Conservation (phyloP, 345 rosid genomes). For the Viola odorata region DNA sequence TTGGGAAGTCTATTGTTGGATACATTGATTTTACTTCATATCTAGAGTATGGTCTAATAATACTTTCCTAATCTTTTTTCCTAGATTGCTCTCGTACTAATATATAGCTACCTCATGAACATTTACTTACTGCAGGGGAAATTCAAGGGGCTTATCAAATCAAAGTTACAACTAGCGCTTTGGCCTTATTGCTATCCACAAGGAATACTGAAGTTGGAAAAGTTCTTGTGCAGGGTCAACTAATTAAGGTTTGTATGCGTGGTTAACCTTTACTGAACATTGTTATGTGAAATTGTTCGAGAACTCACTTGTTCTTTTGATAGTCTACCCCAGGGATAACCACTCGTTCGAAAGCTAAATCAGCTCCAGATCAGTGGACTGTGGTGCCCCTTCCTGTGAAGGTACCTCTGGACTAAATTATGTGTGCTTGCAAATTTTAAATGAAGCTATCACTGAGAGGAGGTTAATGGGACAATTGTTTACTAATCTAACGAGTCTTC, state of each 20-base stretch:
- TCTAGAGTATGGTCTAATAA: too few species aligned
- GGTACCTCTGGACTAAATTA: slow-evolving; percentile 36
- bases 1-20: too few species aligned
- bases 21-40: too few species aligned
- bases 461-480: not conserved
- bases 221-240: slow-evolving; percentile 69
- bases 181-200: slow-evolving; percentile 71
- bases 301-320: slow-evolving; percentile 12
- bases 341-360: slow-evolving; percentile 87
- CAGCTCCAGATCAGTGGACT: slow-evolving; percentile 85
- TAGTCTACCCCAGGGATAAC: slow-evolving; percentile 71
- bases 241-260: slow-evolving; percentile 48
- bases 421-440: slow-evolving; percentile 3
- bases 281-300: not conserved
- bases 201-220: slow-evolving; percentile 64
- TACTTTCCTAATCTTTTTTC: too few species aligned
- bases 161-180: slow-evolving; percentile 77
- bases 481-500: too few species aligned
- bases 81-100: too few species aligned
- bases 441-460: not conserved
- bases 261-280: not conserved
- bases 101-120: too few species aligned
- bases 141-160: slow-evolving; percentile 85
- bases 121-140: slow-evolving; percentile 46
- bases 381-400: slow-evolving; percentile 64